Conservation (phyloP, 2,329 filamentous ascomycete species). For the Venturia effusa region DNA sequence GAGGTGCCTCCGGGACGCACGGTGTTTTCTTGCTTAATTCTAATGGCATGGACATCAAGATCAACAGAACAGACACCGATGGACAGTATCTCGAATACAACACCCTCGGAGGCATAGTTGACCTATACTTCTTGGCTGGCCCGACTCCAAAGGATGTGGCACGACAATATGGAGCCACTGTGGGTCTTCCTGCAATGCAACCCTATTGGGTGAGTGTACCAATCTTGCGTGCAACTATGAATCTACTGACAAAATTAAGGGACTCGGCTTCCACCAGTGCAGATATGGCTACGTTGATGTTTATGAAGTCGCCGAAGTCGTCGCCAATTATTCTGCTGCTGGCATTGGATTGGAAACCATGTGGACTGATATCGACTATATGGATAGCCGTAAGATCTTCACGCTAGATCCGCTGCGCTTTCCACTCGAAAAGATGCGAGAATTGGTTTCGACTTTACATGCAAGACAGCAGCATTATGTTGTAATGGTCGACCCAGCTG, state of each 20-base stretch:
- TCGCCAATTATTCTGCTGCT: slow-evolving; percentile 55
- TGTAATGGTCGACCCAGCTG: slow-evolving; percentile 67
- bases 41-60: slow-evolving; percentile 58
- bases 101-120: slow-evolving; percentile 63
- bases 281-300: slow-evolving; percentile 45
- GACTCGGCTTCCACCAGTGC: slow-evolving; percentile 43
- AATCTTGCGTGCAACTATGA: not conserved
- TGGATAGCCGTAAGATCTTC: slow-evolving; percentile 45
- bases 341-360: slow-evolving; percentile 60
- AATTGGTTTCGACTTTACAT: slow-evolving; percentile 58
- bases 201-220: slow-evolving; percentile 37
- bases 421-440: slow-evolving; percentile 49
- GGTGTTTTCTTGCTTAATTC: slow-evolving; percentile 25
- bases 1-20: slow-evolving; percentile 33
- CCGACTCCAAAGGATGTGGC: slow-evolving; percentile 35
- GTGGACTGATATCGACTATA: slow-evolving; percentile 60
- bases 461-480: slow-evolving; percentile 57
- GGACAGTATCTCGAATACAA: slow-evolving; percentile 72
- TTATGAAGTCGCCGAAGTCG: slow-evolving; percentile 54
- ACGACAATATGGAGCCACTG: slow-evolving; percentile 39
- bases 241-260: slow-evolving; percentile 8
- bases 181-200: slow-evolving; percentile 37
- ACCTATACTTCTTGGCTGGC: slow-evolving; percentile 46
- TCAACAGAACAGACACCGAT: slow-evolving; percentile 48
- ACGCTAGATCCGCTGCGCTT: slow-evolving; percentile 55